A percentile compares a stretch with the other conserved stretches of the same genome.
Conservation (phyloP, 805 yeast species). For the Candida hispaniensis region DNA sequence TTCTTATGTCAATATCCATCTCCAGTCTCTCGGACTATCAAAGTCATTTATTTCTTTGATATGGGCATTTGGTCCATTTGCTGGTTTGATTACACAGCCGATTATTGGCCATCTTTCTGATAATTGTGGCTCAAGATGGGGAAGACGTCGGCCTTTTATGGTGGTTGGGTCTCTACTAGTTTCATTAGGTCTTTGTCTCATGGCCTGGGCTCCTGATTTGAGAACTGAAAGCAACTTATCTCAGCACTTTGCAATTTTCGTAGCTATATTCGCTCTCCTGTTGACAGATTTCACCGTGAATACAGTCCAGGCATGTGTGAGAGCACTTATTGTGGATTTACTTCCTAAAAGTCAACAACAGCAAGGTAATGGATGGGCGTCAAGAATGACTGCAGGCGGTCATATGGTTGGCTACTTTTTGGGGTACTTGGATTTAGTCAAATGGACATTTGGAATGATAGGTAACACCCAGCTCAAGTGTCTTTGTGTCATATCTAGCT, state of each 20-base stretch:
- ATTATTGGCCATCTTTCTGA: constrained; percentile 51
- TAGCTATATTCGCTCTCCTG: constrained; percentile 44
- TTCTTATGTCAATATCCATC: constrained; percentile 51
- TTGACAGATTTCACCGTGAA: constrained; percentile 48
- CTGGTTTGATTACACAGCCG: constrained; percentile 57
- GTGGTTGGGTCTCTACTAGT: constrained; percentile 44
- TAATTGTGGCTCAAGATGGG: constrained; percentile 29
- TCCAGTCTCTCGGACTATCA: constrained; percentile 47
- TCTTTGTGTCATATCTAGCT: constrained; percentile 36
- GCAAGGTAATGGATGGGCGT: constrained; percentile 58
- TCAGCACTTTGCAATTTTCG: constrained; percentile 31
- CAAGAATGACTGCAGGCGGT: constrained; percentile 51
- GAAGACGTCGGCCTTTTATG: constrained; percentile 50
- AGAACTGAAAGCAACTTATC: constrained; percentile 24
- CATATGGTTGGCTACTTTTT: constrained; percentile 47
- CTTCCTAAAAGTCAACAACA: constrained; percentile 48
- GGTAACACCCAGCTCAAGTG: constrained; percentile 45
- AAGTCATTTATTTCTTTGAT: constrained; percentile 45
- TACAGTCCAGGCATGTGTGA: constrained; percentile 51
- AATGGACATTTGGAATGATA: constrained; percentile 29
- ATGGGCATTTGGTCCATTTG: constrained; percentile 62
- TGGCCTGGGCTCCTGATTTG: constrained; percentile 38
- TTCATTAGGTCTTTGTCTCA: constrained; percentile 34
- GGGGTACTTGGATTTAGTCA: constrained; percentile 39
- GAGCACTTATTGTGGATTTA: constrained; percentile 54